Evolutionary conservation across 1,139 yeast genomes (phyloP).

Genomic region (Geotrichum candidum): DNA sequence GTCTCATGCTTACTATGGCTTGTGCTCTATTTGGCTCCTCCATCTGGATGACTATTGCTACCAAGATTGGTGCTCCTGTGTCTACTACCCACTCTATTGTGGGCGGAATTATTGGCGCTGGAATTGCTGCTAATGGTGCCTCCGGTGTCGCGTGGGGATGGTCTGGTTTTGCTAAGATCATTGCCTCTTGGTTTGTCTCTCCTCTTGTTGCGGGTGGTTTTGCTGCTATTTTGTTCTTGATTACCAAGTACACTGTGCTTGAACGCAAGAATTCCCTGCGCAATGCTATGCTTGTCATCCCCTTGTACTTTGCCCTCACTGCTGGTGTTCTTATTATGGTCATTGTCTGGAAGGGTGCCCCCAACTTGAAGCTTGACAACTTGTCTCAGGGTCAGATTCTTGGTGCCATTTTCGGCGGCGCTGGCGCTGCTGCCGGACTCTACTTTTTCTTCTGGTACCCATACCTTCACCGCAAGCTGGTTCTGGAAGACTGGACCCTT

Average conservation of each 20-base stretch:
- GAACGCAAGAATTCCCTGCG: constrained; percentile 51
- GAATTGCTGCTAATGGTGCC: constrained; percentile 65
- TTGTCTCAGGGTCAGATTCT: constrained; percentile 47
- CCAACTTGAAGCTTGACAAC: constrained; percentile 50
- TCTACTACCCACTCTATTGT: constrained; percentile 77
- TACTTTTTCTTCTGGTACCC: constrained; percentile 58
- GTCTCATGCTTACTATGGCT: constrained; percentile 67
- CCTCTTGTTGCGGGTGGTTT: constrained; percentile 66
- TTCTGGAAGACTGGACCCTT: constrained; percentile 63
- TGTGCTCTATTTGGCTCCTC: constrained; percentile 77
- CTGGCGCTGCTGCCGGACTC: constrained; percentile 48
- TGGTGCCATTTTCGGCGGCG: constrained; percentile 59
- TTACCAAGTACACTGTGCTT: constrained; percentile 55
- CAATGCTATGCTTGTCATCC: constrained; percentile 55
- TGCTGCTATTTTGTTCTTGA: constrained; percentile 52
- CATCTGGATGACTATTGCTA: constrained; percentile 62
- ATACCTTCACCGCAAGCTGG: constrained; percentile 54
- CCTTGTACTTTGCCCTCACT: constrained; percentile 55
- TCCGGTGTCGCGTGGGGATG: constrained; percentile 65
- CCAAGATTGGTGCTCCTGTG: constrained; percentile 64
- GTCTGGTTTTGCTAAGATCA: constrained; percentile 64
- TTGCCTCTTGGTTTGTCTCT: constrained; percentile 79
- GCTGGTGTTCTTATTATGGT: constrained; percentile 58
- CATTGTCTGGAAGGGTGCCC: constrained; percentile 68
- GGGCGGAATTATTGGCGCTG: constrained; percentile 71